Base-by-base conservation (phyloP, 192 early-diverging fungal genomes). In the Entophlyctis luteolus region DNA sequence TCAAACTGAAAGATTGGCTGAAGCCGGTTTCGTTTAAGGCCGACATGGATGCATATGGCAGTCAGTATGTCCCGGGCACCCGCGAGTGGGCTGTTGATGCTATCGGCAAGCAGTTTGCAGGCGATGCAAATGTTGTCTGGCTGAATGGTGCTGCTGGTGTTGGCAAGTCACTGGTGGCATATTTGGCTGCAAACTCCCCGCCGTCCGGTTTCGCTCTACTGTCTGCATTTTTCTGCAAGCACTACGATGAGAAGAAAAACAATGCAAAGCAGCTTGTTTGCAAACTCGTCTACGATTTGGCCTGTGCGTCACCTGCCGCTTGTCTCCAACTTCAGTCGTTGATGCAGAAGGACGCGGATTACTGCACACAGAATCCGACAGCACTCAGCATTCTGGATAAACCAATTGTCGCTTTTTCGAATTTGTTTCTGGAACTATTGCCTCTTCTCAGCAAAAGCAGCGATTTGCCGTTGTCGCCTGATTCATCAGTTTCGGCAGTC, bases 191-290 rank as follows among this genome's bases (percentile, higher is more conserved):
- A 2, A 6, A 31, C n/a, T 2, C 31, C 23, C 70, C 48, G 18
- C 73, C 66, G 39, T 8, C 48, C n/a, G 50, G 48, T 42, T 36
- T 52, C 48, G n/a, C 46, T 20, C 46, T 74, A 22, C 55, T 59
- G n/a, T 63, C 34, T 36, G n/a, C 38, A 2, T 74, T 74, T 48
- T 74, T 74, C 46, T 69, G 68, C 53, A 32, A 54, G 32, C 62
- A 66, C 55, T 42, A 72, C 46, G 70, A 72, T 47, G 39, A 35
- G 6, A 23, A 66, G 25, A 54, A 63, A 48, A 72, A 34, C 50
- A 42, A 35, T 46, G 29, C 62, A 2, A 6, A 12, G 23, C 12
- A 27, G 20, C n/a, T 72, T 55, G 55, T 72, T 14, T 6, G 16
- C 31, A 56, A 50, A 2, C 35, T 72, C 4, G 53, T 46, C 22